A percentile compares a stretch with the other conserved stretches of the same genome.
These are phyloP conservation scores for Linnemannia elongata DNA, from an alignment of 192 early-diverging fungal genomes.

Conservation along the genomic window DNA sequence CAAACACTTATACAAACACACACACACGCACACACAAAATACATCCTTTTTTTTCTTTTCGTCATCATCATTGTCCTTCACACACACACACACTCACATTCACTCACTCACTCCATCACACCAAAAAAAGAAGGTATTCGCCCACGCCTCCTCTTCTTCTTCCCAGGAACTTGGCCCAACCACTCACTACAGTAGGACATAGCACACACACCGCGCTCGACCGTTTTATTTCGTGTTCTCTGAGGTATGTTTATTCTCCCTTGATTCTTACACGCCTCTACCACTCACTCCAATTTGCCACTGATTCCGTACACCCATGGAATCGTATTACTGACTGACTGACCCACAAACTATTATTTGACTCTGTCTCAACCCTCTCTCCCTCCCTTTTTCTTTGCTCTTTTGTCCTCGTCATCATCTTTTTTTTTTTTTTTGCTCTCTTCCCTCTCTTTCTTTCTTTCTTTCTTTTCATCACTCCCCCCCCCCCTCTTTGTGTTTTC, in stretches of 20 bases:
- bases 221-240: neutral
- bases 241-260: neutral
- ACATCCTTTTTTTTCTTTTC: neutral
- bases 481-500: too few species aligned
- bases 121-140: neutral
- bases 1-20: too few species aligned
- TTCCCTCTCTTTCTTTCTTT: neutral
- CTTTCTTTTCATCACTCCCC: neutral
- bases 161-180: neutral
- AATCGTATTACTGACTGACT: too few species aligned
- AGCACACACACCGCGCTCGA: neutral
- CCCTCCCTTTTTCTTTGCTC: neutral
- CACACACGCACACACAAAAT: neutral
- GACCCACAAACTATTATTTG: neutral
- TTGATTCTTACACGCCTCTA: neutral
- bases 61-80: neutral
- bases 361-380: constrained; percentile 5
- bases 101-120: neutral
- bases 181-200: neutral
- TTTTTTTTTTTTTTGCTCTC: neutral
- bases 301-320: neutral
- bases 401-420: constrained; percentile 1
- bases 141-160: neutral
- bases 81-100: neutral
- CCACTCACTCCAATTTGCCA: neutral